These are phyloP conservation scores for Rhododendron kiyosumense DNA, from an alignment of 148 eudicot genomes.

Conservation along the genomic window DNA sequence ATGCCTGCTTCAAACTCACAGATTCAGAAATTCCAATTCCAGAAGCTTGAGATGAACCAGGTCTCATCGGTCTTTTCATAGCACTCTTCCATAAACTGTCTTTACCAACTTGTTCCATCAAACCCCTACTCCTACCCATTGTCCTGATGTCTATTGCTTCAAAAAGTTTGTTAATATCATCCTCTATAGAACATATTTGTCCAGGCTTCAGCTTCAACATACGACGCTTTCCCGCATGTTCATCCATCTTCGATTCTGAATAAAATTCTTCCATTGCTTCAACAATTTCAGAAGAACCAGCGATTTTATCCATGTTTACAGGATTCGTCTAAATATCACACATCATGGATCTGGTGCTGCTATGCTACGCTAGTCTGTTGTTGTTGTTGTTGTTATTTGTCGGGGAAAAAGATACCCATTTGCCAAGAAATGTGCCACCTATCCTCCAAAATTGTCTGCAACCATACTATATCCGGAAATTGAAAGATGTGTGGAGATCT, in stretches of 20 bases:
- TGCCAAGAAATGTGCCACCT: constrained; percentile 1
- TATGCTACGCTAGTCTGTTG: constrained; percentile 15
- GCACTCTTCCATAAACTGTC: constrained; percentile 42
- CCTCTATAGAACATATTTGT: constrained; percentile 55
- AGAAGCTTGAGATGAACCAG: constrained; percentile 38
- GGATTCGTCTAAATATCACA: constrained; percentile 9
- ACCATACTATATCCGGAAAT: not conserved
- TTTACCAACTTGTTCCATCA: constrained; percentile 8
- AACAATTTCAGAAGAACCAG: constrained; percentile 55
- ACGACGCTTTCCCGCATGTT: constrained; percentile 23
- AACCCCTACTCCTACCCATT: constrained; percentile 25
- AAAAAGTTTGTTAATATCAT: constrained; percentile 71
- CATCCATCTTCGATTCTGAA: constrained; percentile 19
- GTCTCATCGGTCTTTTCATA: constrained; percentile 68
- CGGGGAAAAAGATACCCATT: constrained; percentile 13
- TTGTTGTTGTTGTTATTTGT: too few relatives aligned
- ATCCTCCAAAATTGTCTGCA: constrained; percentile 2
- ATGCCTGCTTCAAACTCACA: constrained; percentile 74
- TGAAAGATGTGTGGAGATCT: not conserved
- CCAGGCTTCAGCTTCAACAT: constrained; percentile 39
- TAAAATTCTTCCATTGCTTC: constrained; percentile 49
- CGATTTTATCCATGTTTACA: constrained; percentile 30
- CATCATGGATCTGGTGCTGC: not conserved
- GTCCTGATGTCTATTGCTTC: constrained; percentile 54
- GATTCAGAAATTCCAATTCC: constrained; percentile 63